Percentiles rank a stretch among this genome's conserved stretches.
Evolutionary conservation across 805 yeast genomes (phyloP).

Genomic region (Peterozyma toletana): DNA sequence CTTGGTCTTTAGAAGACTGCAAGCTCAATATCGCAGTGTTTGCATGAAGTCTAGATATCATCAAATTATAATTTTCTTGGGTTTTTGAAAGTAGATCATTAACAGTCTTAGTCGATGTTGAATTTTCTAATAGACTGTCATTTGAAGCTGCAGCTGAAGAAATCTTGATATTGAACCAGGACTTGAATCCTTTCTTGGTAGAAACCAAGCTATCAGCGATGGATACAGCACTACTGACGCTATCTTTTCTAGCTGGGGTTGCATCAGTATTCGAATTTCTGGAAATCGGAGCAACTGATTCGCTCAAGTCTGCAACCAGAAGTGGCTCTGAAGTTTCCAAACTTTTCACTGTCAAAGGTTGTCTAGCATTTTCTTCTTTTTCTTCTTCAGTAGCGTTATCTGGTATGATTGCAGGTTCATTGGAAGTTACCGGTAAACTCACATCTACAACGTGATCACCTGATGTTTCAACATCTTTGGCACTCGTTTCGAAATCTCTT

Average conservation of each 20-base stretch:
- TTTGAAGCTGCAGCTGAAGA: slow-evolving; percentile 2
- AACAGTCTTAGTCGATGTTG: not conserved
- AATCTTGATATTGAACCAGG: slow-evolving; percentile 7
- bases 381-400: slow-evolving; percentile 2
- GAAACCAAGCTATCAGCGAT: not conserved
- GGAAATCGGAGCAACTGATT: not conserved
- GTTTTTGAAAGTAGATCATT: slow-evolving; percentile 1
- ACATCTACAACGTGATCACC: too few species aligned
- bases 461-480: slow-evolving; percentile 7
- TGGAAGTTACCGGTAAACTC: too few species aligned
- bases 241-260: slow-evolving; percentile 5
- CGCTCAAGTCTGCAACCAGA: not conserved
- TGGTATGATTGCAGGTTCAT: not conserved
- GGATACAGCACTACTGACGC: slow-evolving; percentile 1
- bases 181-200: slow-evolving; percentile 1
- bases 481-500: slow-evolving; percentile 28
- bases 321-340: not conserved
- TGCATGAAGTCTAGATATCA: slow-evolving; percentile 52
- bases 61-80: slow-evolving; percentile 44
- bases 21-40: slow-evolving; percentile 43
- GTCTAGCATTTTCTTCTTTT: slow-evolving; percentile 1
- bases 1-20: slow-evolving; percentile 28
- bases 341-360: not conserved
- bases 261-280: not conserved
- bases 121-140: slow-evolving; percentile 1